phyloP scores from a whole-genome alignment of 352 stramenopile species.

The Globisporangium solare region DNA sequence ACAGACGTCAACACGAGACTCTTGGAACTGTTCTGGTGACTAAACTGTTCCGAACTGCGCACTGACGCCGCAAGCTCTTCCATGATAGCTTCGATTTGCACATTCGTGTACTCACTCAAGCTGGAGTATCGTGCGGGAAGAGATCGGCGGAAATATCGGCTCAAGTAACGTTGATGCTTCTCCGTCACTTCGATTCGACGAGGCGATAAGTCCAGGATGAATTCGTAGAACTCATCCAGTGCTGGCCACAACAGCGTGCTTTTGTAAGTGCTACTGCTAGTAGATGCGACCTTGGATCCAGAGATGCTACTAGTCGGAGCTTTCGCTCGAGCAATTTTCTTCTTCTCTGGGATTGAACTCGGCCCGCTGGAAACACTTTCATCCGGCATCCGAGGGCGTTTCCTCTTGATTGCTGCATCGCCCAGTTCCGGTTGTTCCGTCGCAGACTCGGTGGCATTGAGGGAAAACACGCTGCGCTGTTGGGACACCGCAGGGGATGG shows the following conservation, averaged over 20 bases:
- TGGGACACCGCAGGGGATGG: not conserved
- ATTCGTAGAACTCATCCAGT: constrained; percentile 74
- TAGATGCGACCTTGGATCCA: not conserved
- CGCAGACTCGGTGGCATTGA: constrained; percentile 1
- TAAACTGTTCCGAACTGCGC: constrained; percentile 36
- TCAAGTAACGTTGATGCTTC: constrained; percentile 23
- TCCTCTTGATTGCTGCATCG: constrained; percentile 14
- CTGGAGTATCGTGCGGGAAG: constrained; percentile 42
- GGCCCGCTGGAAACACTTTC: not conserved
- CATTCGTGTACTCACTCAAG: constrained; percentile 47
- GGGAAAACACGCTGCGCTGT: constrained; percentile 7
- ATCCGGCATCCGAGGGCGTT: constrained; percentile 6
- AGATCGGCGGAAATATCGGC: constrained; percentile 24
- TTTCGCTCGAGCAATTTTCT: constrained; percentile 5
- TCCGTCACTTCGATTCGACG: constrained; percentile 31
- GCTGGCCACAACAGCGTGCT: constrained; percentile 67
- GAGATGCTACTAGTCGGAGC: constrained; percentile 4
- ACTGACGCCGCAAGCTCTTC: constrained; percentile 63
- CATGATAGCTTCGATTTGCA: constrained; percentile 63
- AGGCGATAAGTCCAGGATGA: constrained; percentile 60
- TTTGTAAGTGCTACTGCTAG: constrained; percentile 16
- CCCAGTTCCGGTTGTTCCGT: constrained; percentile 9
- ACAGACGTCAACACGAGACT: constrained; percentile 45
- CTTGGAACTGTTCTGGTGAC: constrained; percentile 24
- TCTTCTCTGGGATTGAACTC: constrained; percentile 4